Evolutionary conservation across 2,329 filamentous ascomycete genomes (phyloP).

Genomic region (Phialocephala sp.): DNA sequence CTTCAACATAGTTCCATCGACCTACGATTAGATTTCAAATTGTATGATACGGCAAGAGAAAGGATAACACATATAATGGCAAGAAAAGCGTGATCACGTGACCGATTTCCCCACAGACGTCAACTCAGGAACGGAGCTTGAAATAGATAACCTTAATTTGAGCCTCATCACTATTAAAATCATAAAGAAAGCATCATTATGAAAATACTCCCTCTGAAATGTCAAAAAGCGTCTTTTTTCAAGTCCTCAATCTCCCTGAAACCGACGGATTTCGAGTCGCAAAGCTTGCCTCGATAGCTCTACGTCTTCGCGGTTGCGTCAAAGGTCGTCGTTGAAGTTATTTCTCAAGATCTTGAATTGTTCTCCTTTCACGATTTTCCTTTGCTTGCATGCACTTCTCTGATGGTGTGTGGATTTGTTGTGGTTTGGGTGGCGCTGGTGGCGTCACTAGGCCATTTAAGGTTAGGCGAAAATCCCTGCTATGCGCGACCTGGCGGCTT

Average conservation of each 20-base stretch:
- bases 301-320: not conserved
- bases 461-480: too few relatives aligned
- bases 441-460: too few relatives aligned
- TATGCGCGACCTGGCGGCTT: not conserved
- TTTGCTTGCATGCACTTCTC: conserved; percentile 1
- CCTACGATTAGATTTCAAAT: not conserved
- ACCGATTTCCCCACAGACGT: conserved; percentile 11
- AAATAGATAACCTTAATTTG: conserved; percentile 29
- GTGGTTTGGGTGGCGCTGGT: not conserved
- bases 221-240: not conserved
- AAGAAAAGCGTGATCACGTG: conserved; percentile 16
- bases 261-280: not conserved
- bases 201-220: conserved; percentile 14
- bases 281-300: not conserved
- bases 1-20: not conserved
- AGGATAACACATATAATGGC: not conserved
- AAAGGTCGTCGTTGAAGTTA: not conserved
- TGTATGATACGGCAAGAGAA: not conserved
- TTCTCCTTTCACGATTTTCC: not conserved
- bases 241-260: not conserved
- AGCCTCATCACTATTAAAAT: conserved; percentile 28
- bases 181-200: conserved; percentile 12
- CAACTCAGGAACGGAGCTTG: conserved; percentile 21
- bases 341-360: not conserved
- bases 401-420: not conserved